phyloP scores from a whole-genome alignment of 2,329 filamentous ascomycete genomes.

The Triangularia verruculosa region DNA sequence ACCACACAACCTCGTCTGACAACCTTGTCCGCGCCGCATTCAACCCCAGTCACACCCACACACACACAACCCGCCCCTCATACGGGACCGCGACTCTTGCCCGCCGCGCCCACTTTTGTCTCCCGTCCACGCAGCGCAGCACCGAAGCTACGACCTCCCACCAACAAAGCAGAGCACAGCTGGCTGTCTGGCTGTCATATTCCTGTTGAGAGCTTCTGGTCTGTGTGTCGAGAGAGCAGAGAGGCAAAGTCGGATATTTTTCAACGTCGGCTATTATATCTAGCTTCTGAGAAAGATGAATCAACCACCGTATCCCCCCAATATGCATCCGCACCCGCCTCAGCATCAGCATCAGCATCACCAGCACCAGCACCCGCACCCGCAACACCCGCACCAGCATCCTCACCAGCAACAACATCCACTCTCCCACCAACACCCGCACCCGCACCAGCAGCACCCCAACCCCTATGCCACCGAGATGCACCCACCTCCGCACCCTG shows the following conservation, averaged over 20 bases:
- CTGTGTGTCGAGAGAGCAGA: neutral
- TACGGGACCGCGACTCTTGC: neutral
- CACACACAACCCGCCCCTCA: neutral
- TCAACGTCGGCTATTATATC: neutral
- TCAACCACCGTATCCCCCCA: constrained; percentile 23
- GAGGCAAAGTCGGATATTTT: neutral
- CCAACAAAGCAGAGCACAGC: neutral
- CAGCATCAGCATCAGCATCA: constrained; percentile 5
- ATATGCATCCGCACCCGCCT: constrained; percentile 17
- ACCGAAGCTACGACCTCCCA: neutral
- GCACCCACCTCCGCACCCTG: constrained; percentile 20
- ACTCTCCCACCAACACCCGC: constrained; percentile 18
- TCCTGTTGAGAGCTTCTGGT: neutral
- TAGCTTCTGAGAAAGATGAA: constrained; percentile 16
- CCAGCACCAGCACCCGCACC: neutral
- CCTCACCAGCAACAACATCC: constrained; percentile 8
- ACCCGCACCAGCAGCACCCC: constrained; percentile 11
- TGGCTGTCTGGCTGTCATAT: neutral
- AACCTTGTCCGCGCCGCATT: neutral
- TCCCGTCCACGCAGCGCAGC: neutral
- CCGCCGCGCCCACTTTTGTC: constrained; percentile 1
- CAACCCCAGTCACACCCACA: neutral
- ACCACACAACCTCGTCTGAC: neutral
- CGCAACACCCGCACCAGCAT: constrained; percentile 2
- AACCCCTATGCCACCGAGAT: constrained; percentile 13